Evolutionary conservation across 805 yeast species (phyloP).

Genomic region (Wickerhamomyces mucosus): DNA sequence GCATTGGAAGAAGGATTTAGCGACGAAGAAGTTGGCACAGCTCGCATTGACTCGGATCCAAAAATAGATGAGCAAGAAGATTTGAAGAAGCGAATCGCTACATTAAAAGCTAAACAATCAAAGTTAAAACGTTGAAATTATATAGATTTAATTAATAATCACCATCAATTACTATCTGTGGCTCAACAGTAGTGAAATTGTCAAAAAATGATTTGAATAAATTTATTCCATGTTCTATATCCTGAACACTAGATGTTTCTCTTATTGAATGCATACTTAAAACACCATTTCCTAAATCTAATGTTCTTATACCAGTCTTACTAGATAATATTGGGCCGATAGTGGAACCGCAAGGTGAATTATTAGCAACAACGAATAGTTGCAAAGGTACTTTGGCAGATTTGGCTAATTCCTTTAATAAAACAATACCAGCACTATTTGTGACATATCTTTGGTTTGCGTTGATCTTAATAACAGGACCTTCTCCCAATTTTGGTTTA

Average conservation of each 20-base stretch:
- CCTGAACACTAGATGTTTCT: conserved; percentile 81
- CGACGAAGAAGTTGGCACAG: conserved; percentile 23
- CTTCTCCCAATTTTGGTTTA: conserved; percentile 72
- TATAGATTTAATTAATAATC: conserved; percentile 2
- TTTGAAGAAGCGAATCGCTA: conserved; percentile 14
- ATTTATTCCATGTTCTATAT: conserved; percentile 50
- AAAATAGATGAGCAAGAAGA: conserved; percentile 17
- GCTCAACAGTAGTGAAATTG: conserved; percentile 31
- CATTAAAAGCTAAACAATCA: conserved; percentile 16
- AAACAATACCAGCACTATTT: conserved; percentile 79
- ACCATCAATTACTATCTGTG: conserved; percentile 31
- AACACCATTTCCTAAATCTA: conserved; percentile 89
- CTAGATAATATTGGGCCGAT: conserved; percentile 92
- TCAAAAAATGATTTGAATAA: conserved; percentile 59
- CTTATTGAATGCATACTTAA: conserved; percentile 90
- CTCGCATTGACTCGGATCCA: conserved; percentile 11
- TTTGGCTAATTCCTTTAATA: conserved; percentile 65
- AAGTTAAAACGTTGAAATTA: conserved; percentile 9
- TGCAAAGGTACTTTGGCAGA: conserved; percentile 72
- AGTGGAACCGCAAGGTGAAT: conserved; percentile 92
- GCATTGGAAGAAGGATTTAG: conserved; percentile 26
- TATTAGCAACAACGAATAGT: conserved; percentile 86
- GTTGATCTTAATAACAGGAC: conserved; percentile 89
- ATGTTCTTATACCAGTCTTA: conserved; percentile 75
- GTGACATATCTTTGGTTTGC: conserved; percentile 96